phyloP scores from a whole-genome alignment of 1,139 yeast genomes.

The Debaryomyces coudertii region DNA sequence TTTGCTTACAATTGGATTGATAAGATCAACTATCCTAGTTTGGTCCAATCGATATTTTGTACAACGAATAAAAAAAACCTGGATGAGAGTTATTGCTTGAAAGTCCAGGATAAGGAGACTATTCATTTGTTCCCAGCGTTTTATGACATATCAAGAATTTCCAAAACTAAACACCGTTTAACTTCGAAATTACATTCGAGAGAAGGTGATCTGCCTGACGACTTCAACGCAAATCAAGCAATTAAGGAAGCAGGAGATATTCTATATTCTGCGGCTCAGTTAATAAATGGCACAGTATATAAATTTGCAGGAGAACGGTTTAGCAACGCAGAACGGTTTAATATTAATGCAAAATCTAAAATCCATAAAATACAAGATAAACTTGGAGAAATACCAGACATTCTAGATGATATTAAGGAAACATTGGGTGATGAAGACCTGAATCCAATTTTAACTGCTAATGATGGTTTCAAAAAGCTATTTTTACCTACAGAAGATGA shows the following conservation, averaged over 20 bases:
- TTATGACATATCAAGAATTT: constrained; percentile 15
- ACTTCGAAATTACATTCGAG: background rate
- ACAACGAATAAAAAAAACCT: constrained; percentile 27
- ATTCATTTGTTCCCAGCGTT: constrained; percentile 38
- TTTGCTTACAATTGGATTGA: constrained; percentile 46
- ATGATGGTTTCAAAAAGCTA: constrained; percentile 1
- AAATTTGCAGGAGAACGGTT: constrained; percentile 28
- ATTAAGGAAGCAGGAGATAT: constrained; percentile 28
- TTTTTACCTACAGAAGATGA: background rate
- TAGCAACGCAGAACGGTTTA: constrained; percentile 21
- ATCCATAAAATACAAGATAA: constrained; percentile 19
- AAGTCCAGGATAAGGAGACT: constrained; percentile 30
- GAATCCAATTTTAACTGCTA: background rate
- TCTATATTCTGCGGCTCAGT: constrained; percentile 20
- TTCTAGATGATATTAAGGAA: background rate
- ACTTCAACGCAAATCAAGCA: constrained; percentile 20
- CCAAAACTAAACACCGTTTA: background rate
- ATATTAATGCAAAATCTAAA: constrained; percentile 25
- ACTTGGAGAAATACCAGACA: background rate
- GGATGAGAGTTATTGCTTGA: constrained; percentile 41
- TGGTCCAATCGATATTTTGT: constrained; percentile 47
- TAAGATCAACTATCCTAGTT: constrained; percentile 31
- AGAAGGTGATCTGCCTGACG: background rate
- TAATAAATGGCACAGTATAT: constrained; percentile 23
- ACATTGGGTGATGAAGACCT: background rate